Evolutionary conservation across 148 eudicot genomes (phyloP).

Genomic region (Rhododendron henanense): DNA sequence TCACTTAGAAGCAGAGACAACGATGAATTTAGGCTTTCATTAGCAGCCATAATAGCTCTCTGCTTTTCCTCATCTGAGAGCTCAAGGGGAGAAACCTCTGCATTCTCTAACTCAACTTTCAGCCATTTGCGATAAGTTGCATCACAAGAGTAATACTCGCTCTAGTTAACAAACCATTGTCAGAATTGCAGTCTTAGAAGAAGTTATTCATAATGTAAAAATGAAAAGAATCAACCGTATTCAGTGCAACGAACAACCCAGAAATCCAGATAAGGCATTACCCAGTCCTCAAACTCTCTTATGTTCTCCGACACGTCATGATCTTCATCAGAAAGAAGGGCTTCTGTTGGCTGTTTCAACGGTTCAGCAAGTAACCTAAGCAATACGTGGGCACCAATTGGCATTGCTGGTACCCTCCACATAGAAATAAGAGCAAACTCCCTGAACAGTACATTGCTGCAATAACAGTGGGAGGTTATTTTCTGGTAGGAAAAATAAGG

Average conservation of each 20-base stretch:
- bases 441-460: conserved; percentile 84
- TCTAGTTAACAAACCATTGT: conserved; percentile 31
- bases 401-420: conserved; percentile 97
- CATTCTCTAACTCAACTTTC: conserved; percentile 66
- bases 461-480: conserved; percentile 1
- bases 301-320: conserved; percentile 58
- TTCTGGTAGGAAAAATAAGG: neutral
- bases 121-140: conserved; percentile 97
- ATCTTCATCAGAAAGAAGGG: conserved; percentile 46
- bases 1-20: conserved; percentile 64
- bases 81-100: conserved; percentile 51
- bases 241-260: neutral
- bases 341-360: conserved; percentile 67
- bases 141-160: conserved; percentile 90
- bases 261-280: conserved; percentile 32
- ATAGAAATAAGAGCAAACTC: conserved; percentile 93
- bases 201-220: neutral
- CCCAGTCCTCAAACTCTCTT: conserved; percentile 92
- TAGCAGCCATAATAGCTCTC: conserved; percentile 59
- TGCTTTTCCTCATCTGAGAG: conserved; percentile 73
- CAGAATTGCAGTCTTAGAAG: neutral
- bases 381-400: conserved; percentile 83
- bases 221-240: conserved; percentile 4
- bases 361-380: conserved; percentile 97
- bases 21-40: conserved; percentile 61